A percentile compares a stretch with the other conserved stretches of the same genome.
These are phyloP conservation scores for Boletus eberwhitei DNA, from an alignment of 768 basidiomycete genomes.

Conservation along the genomic window DNA sequence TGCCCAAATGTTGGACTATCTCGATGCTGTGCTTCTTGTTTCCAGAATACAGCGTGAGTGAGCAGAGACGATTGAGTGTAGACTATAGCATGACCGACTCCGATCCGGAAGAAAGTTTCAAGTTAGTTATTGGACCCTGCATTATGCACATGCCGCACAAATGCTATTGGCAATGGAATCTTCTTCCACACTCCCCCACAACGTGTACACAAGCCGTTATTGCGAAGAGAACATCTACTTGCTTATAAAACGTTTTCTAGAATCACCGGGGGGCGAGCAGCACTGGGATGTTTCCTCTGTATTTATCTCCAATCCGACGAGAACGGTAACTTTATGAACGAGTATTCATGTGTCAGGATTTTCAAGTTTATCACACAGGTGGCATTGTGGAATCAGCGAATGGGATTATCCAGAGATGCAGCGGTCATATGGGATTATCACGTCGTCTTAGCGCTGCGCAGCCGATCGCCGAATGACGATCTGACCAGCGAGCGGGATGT, in stretches of 20 bases:
- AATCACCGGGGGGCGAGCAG: conserved; percentile 23
- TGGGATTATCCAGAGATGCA: conserved; percentile 29
- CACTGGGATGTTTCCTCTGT: conserved; percentile 53
- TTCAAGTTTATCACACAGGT: conserved; percentile 40
- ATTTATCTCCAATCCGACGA: conserved; percentile 62
- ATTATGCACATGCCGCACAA: neutral
- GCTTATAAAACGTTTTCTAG: conserved; percentile 44
- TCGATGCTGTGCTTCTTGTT: conserved; percentile 5
- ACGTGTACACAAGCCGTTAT: conserved; percentile 55
- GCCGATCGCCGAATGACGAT: neutral
- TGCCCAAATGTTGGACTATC: neutral
- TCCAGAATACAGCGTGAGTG: neutral
- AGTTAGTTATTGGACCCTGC: neutral
- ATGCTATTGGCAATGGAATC: conserved; percentile 13
- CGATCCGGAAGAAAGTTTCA: conserved; percentile 11
- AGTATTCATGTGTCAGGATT: neutral
- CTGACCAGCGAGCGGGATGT: conserved; percentile 16
- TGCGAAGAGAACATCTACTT: conserved; percentile 77
- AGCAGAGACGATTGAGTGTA: too few species aligned
- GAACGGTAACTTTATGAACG: conserved; percentile 42
- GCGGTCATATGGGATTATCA: conserved; percentile 76
- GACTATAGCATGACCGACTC: conserved; percentile 1
- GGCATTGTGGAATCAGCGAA: conserved; percentile 61
- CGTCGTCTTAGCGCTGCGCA: conserved; percentile 53
- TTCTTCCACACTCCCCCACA: conserved; percentile 27